Base-by-base conservation (phyloP, 2,329 filamentous ascomycete species). In the Davidsoniella eucalypti region DNA sequence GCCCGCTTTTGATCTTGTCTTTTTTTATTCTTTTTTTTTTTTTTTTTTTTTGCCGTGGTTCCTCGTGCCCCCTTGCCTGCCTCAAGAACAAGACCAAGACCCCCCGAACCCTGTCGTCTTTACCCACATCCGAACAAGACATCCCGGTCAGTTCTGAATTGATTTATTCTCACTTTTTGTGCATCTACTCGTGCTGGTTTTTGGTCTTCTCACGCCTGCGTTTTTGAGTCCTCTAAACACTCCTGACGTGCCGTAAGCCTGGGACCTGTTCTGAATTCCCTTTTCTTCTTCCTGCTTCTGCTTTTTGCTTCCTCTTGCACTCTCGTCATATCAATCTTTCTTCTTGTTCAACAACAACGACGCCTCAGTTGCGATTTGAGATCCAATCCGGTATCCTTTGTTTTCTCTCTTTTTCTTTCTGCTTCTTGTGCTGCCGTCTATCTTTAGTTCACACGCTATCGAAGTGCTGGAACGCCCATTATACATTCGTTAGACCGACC, bases 201-300 rank as follows among this genome's bases (percentile, higher is more conserved):
- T 29, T 49, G 39, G 21, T 41, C 37, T 44, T 21, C 37, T 49
- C 23, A 48, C 33, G 42, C 46, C 48, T 26, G 36, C 42, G 41
- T 52, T 21, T 33, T 44, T 49, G 37, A 42, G 45, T 43, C 40
- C 48, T 21, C 21, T 39, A 40, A 21, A 53, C 39, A 52, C 50
- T 52, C 45, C 50, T 47, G 50, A 47, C 46, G 50, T 52, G 42
- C 45, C 16, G 46, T 39, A 52, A 47, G 45, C 40, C 44, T 49
- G 40, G 33, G 50, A 52, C 49, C 45, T 36, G 37, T 25, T 49
- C 29, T 37, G 40, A 21, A 38, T 51, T 47, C 36, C n/a, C 37
- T 48, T 48, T 44, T 45, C 16, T 49, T 53, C 5, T 43, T 46
- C 36, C 44, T 36, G 25, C 21, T 33, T 41, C 29, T 37, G 39